Base-by-base conservation (phyloP, 176 grass and related monocot species). In the Ensete glaucum region DNA sequence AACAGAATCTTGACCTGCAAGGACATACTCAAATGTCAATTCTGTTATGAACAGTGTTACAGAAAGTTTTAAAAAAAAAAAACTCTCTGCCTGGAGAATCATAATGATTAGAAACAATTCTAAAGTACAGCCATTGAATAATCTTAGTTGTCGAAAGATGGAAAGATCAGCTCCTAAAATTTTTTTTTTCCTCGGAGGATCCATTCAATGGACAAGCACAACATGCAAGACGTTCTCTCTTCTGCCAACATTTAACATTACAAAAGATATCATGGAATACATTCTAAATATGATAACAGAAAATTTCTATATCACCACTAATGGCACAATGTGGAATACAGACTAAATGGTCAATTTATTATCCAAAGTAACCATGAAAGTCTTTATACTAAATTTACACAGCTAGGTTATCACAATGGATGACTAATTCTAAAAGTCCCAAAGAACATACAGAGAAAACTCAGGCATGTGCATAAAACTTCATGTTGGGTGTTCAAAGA, bases 1-100 rank as follows among this genome's bases (percentile, higher is more conserved):
- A 73, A 54, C n/a, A 73, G 52, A 73, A 73, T 55, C 50, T 73
- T 73, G 54, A 54, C 20, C 52, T 54, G 17, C 11, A 73, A 26
- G 50, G 50, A n/a, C 71, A 73, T 23, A 25, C 70, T 23, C 50
- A 15, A 9, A 53, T 14, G 21, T 11, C 50, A 73, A 54, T 53
- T 73, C 54, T 54, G 12, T 73, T 21, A 15, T n/a, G 34, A 22
- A 53, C 71, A 62, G 11, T 24, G 22, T 54, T 54, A 15, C 71
- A 73, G 24, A 73, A 68, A 68, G 29, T 68, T 0, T 23, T 23
- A 23, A 23, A 23, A 23, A 0, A 23, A 23, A 7, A 68, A 43
- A 68, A 68, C 49, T 49, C 66, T 68, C 66, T 48, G 14, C 13
- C 19, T 6, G 17, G 3, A 8, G 66, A 49, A 68, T 29, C 25